Evolutionary conservation across 1,284 basidiomycete genomes (phyloP).

Genomic region (Cronartium quercuum): DNA sequence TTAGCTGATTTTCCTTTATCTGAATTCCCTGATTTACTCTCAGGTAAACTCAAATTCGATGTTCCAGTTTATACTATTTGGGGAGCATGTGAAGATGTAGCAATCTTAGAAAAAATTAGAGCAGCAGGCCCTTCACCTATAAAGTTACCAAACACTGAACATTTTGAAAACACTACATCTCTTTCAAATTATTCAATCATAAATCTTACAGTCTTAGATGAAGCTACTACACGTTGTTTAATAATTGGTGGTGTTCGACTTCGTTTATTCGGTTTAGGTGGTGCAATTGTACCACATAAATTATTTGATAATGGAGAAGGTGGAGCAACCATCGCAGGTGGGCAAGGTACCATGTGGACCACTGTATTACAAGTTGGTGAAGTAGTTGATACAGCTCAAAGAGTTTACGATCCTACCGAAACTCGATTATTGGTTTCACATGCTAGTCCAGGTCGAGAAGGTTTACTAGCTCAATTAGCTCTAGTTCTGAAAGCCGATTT

Average conservation of each 20-base stretch:
- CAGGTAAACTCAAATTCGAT: conserved; percentile 70
- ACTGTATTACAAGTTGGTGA: conserved; percentile 96
- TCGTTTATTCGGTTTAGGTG: conserved; percentile 86
- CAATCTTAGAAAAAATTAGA: conserved; percentile 58
- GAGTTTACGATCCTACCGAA: conserved; percentile 78
- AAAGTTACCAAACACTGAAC: conserved; percentile 28
- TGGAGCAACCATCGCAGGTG: conserved; percentile 89
- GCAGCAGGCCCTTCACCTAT: conserved; percentile 43
- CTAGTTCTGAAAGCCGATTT: conserved; percentile 88
- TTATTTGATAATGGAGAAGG: conserved; percentile 96
- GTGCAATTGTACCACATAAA: conserved; percentile 91
- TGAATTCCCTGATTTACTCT: conserved; percentile 85
- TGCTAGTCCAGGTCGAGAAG: conserved; percentile 85
- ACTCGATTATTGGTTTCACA: conserved; percentile 90
- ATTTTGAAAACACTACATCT: conserved; percentile 19
- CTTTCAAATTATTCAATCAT: conserved; percentile 51
- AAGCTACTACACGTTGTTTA: conserved; percentile 81
- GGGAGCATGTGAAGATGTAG: conserved; percentile 95
- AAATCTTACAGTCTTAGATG: conserved; percentile 85
- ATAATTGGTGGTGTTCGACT: conserved; percentile 90
- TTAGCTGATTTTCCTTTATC: conserved; percentile 58
- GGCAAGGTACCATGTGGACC: conserved; percentile 98
- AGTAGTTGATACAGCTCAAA: conserved; percentile 91
- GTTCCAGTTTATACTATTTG: conserved; percentile 94
- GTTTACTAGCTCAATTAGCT: conserved; percentile 81